phyloP scores from a whole-genome alignment of 2,329 filamentous ascomycete species.

The Periconia macrospinosa region DNA sequence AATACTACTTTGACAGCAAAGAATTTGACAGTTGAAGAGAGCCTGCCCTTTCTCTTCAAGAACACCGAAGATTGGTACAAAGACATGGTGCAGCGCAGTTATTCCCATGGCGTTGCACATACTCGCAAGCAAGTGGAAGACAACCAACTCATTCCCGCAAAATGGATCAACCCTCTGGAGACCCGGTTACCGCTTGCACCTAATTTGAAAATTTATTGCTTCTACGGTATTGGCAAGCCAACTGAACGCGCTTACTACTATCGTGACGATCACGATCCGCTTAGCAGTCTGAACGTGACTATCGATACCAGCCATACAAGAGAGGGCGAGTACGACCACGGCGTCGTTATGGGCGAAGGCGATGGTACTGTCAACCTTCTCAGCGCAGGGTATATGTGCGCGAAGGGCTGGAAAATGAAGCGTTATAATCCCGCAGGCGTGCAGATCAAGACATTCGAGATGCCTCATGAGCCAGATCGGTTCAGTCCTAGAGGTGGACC shows the following conservation, averaged over 20 bases:
- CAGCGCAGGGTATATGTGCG: slow-evolving; percentile 94
- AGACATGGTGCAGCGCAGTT: slow-evolving; percentile 70
- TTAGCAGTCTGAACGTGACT: slow-evolving; percentile 67
- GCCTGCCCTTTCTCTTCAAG: slow-evolving; percentile 75
- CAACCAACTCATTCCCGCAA: slow-evolving; percentile 56
- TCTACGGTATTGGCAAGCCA: slow-evolving; percentile 92
- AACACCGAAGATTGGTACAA: slow-evolving; percentile 85
- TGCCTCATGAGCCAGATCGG: slow-evolving; percentile 92
- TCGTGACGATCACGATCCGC: slow-evolving; percentile 66
- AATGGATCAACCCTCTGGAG: slow-evolving; percentile 96
- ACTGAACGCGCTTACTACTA: slow-evolving; percentile 95
- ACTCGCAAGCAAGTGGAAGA: slow-evolving; percentile 77
- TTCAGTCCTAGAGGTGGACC: slow-evolving; percentile 79
- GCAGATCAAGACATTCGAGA: slow-evolving; percentile 85
- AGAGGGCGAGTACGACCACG: slow-evolving; percentile 66
- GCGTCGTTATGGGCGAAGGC: slow-evolving; percentile 93
- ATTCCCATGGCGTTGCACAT: slow-evolving; percentile 86
- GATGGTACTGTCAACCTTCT: slow-evolving; percentile 96
- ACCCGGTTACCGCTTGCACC: slow-evolving; percentile 84
- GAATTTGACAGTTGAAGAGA: slow-evolving; percentile 81
- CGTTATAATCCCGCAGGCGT: slow-evolving; percentile 87
- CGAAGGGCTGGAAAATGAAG: slow-evolving; percentile 89
- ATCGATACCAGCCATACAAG: slow-evolving; percentile 56
- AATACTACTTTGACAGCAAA: slow-evolving; percentile 53
- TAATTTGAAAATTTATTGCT: slow-evolving; percentile 92